phyloP scores from a whole-genome alignment of 306 rosid species.

The Mucuna pruriens region DNA sequence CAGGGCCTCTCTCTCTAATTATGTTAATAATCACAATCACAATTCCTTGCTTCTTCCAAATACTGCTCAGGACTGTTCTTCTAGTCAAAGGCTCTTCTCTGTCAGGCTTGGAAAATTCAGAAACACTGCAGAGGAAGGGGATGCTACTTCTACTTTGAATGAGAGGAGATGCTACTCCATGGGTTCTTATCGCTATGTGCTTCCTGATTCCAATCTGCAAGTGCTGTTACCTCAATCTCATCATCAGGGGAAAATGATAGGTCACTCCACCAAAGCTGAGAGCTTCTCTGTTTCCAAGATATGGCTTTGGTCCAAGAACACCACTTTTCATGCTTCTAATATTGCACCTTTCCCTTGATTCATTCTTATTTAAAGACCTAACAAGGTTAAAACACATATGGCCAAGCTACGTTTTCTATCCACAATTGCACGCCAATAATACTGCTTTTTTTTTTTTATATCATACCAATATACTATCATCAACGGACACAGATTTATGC shows the following conservation, averaged over 20 bases:
- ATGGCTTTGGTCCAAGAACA: conserved; percentile 86
- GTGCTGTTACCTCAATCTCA: conserved; percentile 50
- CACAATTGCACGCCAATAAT: neutral
- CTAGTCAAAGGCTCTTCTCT: too few species aligned
- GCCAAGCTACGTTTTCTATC: conserved; percentile 17
- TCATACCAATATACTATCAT: neutral
- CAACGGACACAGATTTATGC: neutral
- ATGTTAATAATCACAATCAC: conserved; percentile 28
- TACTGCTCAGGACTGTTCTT: too few species aligned
- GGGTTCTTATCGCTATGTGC: conserved; percentile 85
- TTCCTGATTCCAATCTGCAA: conserved; percentile 65
- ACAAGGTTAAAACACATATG: neutral
- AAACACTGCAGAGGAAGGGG: conserved; percentile 35
- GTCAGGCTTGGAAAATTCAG: conserved; percentile 88
- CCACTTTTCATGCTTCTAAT: conserved; percentile 49
- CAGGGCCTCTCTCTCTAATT: conserved; percentile 53
- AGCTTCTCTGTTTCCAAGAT: conserved; percentile 95
- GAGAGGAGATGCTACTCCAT: conserved; percentile 89
- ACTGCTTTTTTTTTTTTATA: neutral
- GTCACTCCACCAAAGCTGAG: conserved; percentile 56
- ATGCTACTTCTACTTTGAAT: conserved; percentile 54
- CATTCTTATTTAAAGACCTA: neutral
- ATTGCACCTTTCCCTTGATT: conserved; percentile 47
- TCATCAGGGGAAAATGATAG: conserved; percentile 74
- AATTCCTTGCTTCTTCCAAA: conserved; percentile 43